Conservation (phyloP, 2,329 filamentous ascomycete species). For the Sporothrix variecibatus region DNA sequence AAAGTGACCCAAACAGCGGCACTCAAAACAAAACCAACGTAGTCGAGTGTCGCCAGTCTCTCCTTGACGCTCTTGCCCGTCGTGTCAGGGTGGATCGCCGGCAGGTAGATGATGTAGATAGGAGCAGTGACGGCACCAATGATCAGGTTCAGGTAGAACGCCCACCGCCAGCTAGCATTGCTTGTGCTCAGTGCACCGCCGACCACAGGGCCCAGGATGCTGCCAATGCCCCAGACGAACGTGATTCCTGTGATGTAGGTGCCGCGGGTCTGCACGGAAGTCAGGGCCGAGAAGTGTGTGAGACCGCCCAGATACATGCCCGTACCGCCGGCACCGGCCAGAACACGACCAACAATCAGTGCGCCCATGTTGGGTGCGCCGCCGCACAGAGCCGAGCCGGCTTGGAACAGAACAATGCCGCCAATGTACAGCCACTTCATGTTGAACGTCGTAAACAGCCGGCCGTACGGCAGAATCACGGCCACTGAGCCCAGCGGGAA, state of each 20-base stretch:
- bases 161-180: conserved; percentile 42
- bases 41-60: conserved; percentile 44
- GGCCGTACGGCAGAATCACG: conserved; percentile 40
- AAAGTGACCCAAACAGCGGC: conserved; percentile 43
- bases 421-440: conserved; percentile 43
- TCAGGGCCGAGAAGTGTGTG: conserved; percentile 16
- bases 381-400: conserved; percentile 41
- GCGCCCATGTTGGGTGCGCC: conserved; percentile 45
- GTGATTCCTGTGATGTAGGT: conserved; percentile 23
- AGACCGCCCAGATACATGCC: conserved; percentile 42
- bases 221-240: conserved; percentile 25
- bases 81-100: conserved; percentile 33
- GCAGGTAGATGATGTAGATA: conserved; percentile 47
- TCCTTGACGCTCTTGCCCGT: conserved; percentile 23
- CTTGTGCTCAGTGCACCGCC: conserved; percentile 32
- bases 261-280: conserved; percentile 16
- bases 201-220: conserved; percentile 26
- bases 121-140: conserved; percentile 48
- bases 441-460: conserved; percentile 45
- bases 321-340: conserved; percentile 45
- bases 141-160: conserved; percentile 54
- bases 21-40: conserved; percentile 48
- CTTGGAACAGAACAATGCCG: conserved; percentile 32
- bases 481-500: conserved; percentile 46
- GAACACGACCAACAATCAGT: conserved; percentile 48